Percentiles rank a stretch among this genome's conserved stretches.
These are phyloP conservation scores for Penicillium palitans DNA, from an alignment of 2,329 filamentous ascomycete genomes.

Conservation along the genomic window DNA sequence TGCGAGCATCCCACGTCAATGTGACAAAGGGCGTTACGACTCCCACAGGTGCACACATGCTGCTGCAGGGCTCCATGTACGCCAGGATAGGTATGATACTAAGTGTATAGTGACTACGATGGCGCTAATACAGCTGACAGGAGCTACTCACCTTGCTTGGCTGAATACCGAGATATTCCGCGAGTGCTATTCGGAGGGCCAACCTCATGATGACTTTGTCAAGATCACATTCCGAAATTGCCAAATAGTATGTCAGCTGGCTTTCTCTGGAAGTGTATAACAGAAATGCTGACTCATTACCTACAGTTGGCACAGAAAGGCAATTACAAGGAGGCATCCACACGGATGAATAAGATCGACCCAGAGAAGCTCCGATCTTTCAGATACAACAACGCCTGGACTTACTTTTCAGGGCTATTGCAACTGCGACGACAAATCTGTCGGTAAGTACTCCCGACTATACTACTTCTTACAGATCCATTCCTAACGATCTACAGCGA, in stretches of 20 bases:
- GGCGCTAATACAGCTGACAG: constrained; percentile 33
- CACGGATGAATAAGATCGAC: constrained; percentile 60
- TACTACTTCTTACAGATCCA: background rate
- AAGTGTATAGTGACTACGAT: background rate
- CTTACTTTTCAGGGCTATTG: constrained; percentile 45
- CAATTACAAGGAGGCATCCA: constrained; percentile 67
- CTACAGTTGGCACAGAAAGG: constrained; percentile 62
- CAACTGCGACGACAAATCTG: constrained; percentile 46
- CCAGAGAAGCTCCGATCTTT: constrained; percentile 66
- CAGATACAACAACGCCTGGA: constrained; percentile 67
- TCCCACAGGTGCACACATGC: constrained; percentile 71
- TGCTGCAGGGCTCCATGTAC: constrained; percentile 72
- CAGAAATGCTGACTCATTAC: constrained; percentile 2
- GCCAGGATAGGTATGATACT: constrained; percentile 66
- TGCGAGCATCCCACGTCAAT: constrained; percentile 79
- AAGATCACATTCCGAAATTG: constrained; percentile 72
- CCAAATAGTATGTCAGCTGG: constrained; percentile 51
- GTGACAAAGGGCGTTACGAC: constrained; percentile 72
- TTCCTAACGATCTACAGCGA: constrained; percentile 44
- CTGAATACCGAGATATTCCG: constrained; percentile 72
- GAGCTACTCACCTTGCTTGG: constrained; percentile 55
- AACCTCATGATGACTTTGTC: constrained; percentile 74
- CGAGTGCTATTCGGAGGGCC: constrained; percentile 65
- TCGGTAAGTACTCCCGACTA: constrained; percentile 32
- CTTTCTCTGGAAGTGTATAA: background rate